Evolutionary conservation across 2,329 filamentous ascomycete genomes (phyloP).

Genomic region (Amauroascus niger): DNA sequence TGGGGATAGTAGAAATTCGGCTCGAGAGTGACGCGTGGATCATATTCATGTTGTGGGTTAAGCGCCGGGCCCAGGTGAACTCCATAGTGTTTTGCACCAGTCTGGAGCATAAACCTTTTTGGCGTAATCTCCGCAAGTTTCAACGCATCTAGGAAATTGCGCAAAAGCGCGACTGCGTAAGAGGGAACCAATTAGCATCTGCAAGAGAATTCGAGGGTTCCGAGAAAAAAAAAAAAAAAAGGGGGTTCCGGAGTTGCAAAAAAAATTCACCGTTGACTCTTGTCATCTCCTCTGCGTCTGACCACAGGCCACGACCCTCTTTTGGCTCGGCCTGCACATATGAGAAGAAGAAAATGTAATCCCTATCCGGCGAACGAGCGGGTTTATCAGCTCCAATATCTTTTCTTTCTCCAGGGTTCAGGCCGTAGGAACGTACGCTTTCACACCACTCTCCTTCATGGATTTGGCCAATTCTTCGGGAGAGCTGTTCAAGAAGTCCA

Average conservation of each 20-base stretch:
- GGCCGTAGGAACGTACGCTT: conserved; percentile 16
- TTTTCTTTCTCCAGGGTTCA: background rate
- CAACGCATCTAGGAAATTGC: conserved; percentile 42
- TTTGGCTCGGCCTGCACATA: conserved; percentile 46
- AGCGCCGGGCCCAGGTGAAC: conserved; percentile 20
- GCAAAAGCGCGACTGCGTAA: conserved; percentile 28
- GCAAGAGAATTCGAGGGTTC: background rate
- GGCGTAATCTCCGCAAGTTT: conserved; percentile 36
- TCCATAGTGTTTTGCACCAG: conserved; percentile 23
- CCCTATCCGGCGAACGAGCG: conserved; percentile 18
- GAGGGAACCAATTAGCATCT: background rate
- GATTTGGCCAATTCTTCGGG: conserved; percentile 24
- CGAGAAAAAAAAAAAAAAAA: background rate
- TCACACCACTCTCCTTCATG: conserved; percentile 21
- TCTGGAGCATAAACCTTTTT: conserved; percentile 41
- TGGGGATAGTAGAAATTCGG: conserved; percentile 26
- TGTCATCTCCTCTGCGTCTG: conserved; percentile 43
- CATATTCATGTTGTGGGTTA: conserved; percentile 22
- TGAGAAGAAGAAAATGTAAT: conserved; percentile 47
- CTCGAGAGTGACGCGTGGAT: conserved; percentile 20
- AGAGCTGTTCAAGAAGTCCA: conserved; percentile 28
- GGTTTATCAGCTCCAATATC: background rate
- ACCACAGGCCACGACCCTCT: conserved; percentile 39
- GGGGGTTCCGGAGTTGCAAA: background rate
- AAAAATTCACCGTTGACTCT: conserved; percentile 33